A percentile compares a stretch with the other conserved stretches of the same genome.
Conservation (phyloP, 2,329 filamentous ascomycete genomes). For the Cytospora schulzeri region DNA sequence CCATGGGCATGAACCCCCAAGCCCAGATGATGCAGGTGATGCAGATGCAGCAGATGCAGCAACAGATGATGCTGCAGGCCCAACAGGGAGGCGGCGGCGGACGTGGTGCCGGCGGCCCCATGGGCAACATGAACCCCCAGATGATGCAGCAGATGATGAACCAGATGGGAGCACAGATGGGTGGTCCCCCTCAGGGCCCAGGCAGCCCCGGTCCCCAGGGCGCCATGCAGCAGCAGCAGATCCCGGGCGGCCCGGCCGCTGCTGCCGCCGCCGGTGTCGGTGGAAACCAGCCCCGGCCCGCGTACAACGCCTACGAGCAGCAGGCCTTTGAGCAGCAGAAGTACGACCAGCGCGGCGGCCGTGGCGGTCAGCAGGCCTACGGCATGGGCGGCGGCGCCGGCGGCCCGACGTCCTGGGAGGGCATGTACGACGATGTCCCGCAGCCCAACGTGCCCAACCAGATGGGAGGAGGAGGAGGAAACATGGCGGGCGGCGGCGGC, state of each 20-base stretch:
- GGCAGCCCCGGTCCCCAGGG: conserved; percentile 27
- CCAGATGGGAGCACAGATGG: conserved; percentile 42
- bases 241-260: conserved; percentile 31
- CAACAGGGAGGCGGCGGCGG: conserved; percentile 34
- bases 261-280: conserved; percentile 30
- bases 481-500: conserved; percentile 49
- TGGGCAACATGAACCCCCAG: conserved; percentile 48
- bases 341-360: conserved; percentile 60
- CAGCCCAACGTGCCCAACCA: conserved; percentile 64
- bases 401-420: conserved; percentile 88
- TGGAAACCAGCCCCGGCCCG: conserved; percentile 47
- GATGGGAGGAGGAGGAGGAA: conserved; percentile 38
- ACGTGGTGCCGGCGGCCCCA: conserved; percentile 41
- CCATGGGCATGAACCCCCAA: conserved; percentile 36
- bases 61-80: conserved; percentile 55
- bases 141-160: conserved; percentile 60
- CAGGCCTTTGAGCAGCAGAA: conserved; percentile 77
- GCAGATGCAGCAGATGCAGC: conserved; percentile 74
- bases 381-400: conserved; percentile 46
- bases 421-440: conserved; percentile 96
- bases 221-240: conserved; percentile 39
- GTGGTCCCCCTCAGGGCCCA: conserved; percentile 6
- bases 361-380: conserved; percentile 40
- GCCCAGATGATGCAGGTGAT: conserved; percentile 60
- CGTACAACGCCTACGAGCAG: conserved; percentile 71